A percentile compares a stretch with the other conserved stretches of the same genome.
Conservation (phyloP, 2,329 filamentous ascomycete genomes). For the Talaromyces atroroseus region DNA sequence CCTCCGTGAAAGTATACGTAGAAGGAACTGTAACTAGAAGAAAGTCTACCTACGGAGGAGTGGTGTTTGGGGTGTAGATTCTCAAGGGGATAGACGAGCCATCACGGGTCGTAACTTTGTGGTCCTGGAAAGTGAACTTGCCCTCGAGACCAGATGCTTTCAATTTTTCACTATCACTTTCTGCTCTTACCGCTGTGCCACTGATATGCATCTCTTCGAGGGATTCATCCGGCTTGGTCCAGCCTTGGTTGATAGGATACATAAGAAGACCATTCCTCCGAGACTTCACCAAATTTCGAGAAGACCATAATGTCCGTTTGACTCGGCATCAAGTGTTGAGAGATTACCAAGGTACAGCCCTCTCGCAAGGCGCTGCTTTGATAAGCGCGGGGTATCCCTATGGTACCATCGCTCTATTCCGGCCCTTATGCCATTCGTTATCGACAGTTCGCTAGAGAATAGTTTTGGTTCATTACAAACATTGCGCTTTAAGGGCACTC, state of each 20-base stretch:
- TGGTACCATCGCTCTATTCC: not conserved
- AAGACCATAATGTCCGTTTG: not conserved
- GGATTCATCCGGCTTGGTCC: not conserved
- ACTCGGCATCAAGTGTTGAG: not conserved
- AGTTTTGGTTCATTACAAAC: too few species aligned
- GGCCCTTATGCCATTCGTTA: too few species aligned
- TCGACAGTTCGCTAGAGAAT: too few species aligned
- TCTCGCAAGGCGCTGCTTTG: not conserved
- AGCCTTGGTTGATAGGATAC: not conserved
- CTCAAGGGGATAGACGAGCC: not conserved
- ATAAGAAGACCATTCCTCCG: conserved; percentile 2
- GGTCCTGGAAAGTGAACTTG: not conserved
- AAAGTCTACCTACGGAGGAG: not conserved
- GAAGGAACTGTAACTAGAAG: not conserved
- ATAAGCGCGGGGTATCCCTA: not conserved
- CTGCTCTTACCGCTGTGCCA: not conserved
- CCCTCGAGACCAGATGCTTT: not conserved
- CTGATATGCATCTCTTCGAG: not conserved
- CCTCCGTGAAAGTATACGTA: conserved; percentile 7
- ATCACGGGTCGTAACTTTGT: not conserved
- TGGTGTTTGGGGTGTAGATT: not conserved
- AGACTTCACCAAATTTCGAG: not conserved
- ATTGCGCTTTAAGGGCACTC: too few species aligned
- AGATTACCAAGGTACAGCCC: not conserved
- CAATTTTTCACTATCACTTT: not conserved